Conservation (phyloP, 352 stramenopile species). For the Phytopythium oedochilum region DNA sequence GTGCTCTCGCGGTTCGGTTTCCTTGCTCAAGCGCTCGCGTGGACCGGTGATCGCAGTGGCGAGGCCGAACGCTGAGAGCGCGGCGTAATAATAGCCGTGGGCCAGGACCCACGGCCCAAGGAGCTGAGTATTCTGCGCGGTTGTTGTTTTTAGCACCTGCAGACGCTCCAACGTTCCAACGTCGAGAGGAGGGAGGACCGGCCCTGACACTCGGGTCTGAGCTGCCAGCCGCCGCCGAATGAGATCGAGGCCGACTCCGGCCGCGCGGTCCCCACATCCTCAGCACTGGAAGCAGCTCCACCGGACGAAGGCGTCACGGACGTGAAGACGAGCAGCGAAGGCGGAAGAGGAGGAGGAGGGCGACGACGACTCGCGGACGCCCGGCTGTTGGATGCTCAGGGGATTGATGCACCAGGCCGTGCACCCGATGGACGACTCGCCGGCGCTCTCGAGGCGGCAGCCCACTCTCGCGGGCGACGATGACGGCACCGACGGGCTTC, state of each 20-base stretch:
- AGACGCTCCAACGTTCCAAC: no score
- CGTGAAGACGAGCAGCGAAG: background rate
- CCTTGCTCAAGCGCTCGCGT: no score
- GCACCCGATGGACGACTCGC: constrained; percentile 45
- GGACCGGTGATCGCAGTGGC: no score
- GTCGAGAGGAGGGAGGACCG: background rate
- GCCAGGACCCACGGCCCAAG: no score
- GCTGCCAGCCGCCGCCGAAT: constrained; percentile 6
- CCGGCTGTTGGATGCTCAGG: constrained; percentile 29
- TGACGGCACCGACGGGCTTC: constrained; percentile 10
- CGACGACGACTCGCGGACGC: background rate
- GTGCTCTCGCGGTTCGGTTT: background rate
- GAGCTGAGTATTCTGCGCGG: background rate
- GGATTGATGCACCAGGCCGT: constrained; percentile 62
- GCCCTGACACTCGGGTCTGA: background rate
- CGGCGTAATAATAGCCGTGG: background rate
- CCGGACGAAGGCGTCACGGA: background rate
- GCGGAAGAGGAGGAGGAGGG: background rate
- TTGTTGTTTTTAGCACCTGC: background rate
- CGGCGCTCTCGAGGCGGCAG: background rate
- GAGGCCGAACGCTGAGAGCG: no score
- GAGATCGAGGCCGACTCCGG: constrained; percentile 4
- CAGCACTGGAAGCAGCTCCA: background rate
- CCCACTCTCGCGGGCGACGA: constrained; percentile 6
- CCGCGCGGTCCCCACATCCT: background rate